Evolutionary conservation across 2,329 filamentous ascomycete species (phyloP), one percentile per base, ranked within the genome.

Genomic region (Emergomyces pasteurianus): DNA sequence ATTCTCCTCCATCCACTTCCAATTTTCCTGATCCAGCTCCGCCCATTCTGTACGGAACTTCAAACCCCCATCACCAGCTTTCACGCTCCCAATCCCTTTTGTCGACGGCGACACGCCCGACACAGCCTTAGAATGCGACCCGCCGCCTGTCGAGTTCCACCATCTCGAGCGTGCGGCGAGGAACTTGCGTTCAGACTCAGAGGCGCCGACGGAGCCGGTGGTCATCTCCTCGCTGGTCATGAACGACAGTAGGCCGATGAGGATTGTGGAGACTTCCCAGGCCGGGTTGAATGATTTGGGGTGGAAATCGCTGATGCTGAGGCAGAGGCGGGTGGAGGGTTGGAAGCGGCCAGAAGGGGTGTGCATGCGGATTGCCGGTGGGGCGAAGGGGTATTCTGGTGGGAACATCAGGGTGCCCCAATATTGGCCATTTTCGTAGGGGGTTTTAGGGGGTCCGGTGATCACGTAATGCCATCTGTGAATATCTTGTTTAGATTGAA

Each of bases 171-270:
- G 83, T 28, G 82, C 81, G 0, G 94, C 91, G 57, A 91, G 84
- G 68, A 87, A 83, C 72, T 85, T 87, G 63, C 92, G 84, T 78
- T 97, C 92, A 3, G 83, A 79, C 57, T 89, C 83, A 0, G 84
- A 87, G 21, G 86, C 89, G 6, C 87, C 86, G 36, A 99, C 84
- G 36, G 87, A 92, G 1, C 94, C 94, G 0, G 94, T 97, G 0
- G 94, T 99, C 88, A 97, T 96, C 78, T 99, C 94, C 71, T 99
- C 92, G 66, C 89, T 90, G 2, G 92, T 97, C 94, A 99, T 99
- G 76, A 99, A 99, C 46, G 89, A 95, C 64, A 97, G 80, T 34
- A 99, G 83, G 10, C 94, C 94, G 60, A 95, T 95, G 18, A 99
- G 79, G 65, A 99, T 99, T 0, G 94, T 99, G 60, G 88, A 92